Conservation (phyloP, 2,329 filamentous ascomycete genomes). For the Aspergillus jensenii region DNA sequence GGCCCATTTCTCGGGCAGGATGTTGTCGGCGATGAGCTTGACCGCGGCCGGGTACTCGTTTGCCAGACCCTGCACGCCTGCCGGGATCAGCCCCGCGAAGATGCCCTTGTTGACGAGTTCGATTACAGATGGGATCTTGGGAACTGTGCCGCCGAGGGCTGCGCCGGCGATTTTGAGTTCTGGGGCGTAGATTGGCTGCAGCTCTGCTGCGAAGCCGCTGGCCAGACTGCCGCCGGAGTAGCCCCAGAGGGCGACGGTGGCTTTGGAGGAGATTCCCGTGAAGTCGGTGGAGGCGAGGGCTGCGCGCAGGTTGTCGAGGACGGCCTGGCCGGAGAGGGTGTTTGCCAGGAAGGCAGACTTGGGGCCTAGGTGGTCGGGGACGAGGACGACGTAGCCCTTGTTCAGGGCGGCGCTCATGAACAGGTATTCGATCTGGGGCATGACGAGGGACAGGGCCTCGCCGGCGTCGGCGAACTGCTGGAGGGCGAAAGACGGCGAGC, state of each 20-base stretch:
- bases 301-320: conserved; percentile 46
- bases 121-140: conserved; percentile 43
- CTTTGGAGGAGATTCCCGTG: conserved; percentile 32
- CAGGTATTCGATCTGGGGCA: conserved; percentile 36
- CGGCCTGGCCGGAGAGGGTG: conserved; percentile 44
- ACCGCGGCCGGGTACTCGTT: conserved; percentile 26
- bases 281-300: conserved; percentile 29
- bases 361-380: conserved; percentile 50
- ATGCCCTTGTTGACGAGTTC: conserved; percentile 30
- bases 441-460: conserved; percentile 30
- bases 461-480: conserved; percentile 35
- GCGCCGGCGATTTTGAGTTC: conserved; percentile 43
- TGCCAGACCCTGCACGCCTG: conserved; percentile 27
- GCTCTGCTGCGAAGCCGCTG: conserved; percentile 19
- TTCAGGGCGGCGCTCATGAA: conserved; percentile 39
- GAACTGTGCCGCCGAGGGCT: conserved; percentile 51
- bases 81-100: conserved; percentile 38
- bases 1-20: conserved; percentile 18
- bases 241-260: conserved; percentile 51
- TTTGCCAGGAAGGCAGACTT: conserved; percentile 45
- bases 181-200: conserved; percentile 16
- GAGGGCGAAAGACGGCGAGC: conserved; percentile 28
- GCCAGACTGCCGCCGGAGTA: conserved; percentile 56
- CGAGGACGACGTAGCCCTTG: conserved; percentile 49
- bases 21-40: conserved; percentile 14